Evolutionary conservation across 306 rosid species (phyloP).

Genomic region (Mimosa pudica): DNA sequence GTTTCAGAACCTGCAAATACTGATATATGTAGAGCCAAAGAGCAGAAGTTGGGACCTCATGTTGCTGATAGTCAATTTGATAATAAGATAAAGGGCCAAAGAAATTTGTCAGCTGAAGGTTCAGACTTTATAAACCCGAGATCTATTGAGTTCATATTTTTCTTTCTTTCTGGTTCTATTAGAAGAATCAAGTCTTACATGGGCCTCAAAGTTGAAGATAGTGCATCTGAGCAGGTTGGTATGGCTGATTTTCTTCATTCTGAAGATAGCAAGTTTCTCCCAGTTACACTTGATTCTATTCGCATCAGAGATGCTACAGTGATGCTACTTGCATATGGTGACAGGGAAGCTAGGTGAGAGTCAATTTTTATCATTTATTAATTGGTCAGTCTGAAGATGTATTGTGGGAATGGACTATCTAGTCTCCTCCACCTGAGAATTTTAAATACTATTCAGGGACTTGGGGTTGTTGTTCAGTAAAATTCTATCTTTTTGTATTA

Average conservation of each 20-base stretch:
- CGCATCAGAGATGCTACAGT: constrained; percentile 79
- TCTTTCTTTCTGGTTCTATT: constrained; percentile 48
- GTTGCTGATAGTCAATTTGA: constrained; percentile 37
- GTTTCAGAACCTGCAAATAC: constrained; percentile 17
- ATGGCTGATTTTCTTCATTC: constrained; percentile 46
- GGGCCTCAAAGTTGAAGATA: constrained; percentile 53
- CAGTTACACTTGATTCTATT: constrained; percentile 80
- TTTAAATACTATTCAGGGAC: constrained; percentile 5
- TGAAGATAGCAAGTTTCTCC: constrained; percentile 61
- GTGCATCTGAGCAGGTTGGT: constrained; percentile 54
- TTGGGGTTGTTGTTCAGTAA: constrained; percentile 11
- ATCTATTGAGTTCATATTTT: constrained; percentile 47
- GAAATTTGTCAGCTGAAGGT: constrained; percentile 43
- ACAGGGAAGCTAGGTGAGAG: constrained; percentile 85
- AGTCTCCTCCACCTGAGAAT: neutral
- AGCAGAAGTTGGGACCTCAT: constrained; percentile 37
- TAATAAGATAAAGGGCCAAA: constrained; percentile 37
- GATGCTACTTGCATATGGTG: constrained; percentile 91
- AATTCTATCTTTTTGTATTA: neutral
- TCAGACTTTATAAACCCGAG: constrained; percentile 40
- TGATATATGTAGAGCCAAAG: neutral
- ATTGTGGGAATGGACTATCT: constrained; percentile 9
- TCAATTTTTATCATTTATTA: constrained; percentile 32
- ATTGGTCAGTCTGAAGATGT: constrained; percentile 26
- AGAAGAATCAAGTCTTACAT: constrained; percentile 51